phyloP scores from a whole-genome alignment of 495 filamentous ascomycete species.

The Alectoria sarmentosa region DNA sequence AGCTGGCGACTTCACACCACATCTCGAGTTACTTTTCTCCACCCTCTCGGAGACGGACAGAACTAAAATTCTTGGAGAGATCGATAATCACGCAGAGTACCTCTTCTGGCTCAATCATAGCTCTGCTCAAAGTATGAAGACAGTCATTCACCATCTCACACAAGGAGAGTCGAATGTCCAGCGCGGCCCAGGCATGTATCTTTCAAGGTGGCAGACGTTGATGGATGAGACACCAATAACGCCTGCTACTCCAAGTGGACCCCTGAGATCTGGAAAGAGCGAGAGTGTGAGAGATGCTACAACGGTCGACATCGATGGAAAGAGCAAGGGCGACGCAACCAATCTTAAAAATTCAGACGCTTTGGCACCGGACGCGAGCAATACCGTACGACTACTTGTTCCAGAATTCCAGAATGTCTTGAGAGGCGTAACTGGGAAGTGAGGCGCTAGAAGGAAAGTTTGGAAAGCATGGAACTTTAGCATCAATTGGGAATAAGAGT shows the following conservation, averaged over 20 bases:
- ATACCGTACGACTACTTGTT: conserved; percentile 1
- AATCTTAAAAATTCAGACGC: not conserved
- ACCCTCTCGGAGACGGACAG: conserved; percentile 36
- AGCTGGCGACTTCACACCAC: conserved; percentile 38
- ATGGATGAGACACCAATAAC: conserved; percentile 54
- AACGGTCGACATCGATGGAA: conserved; percentile 41
- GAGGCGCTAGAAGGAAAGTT: not conserved
- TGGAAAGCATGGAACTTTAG: not conserved
- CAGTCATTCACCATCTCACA: conserved; percentile 24
- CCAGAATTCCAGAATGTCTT: conserved; percentile 2
- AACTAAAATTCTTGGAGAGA: conserved; percentile 30
- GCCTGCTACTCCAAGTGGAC: conserved; percentile 39
- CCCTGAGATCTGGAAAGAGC: conserved; percentile 43
- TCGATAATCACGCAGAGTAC: conserved; percentile 49
- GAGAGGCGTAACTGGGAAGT: conserved; percentile 1
- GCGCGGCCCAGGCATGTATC: conserved; percentile 55
- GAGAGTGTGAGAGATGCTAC: conserved; percentile 42
- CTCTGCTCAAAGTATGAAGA: conserved; percentile 41
- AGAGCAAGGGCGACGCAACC: conserved; percentile 27
- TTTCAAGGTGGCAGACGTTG: conserved; percentile 55
- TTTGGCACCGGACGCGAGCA: conserved; percentile 13
- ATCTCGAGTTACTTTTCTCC: conserved; percentile 41
- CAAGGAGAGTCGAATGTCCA: conserved; percentile 23
- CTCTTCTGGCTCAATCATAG: conserved; percentile 40
- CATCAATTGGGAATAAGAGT: not conserved